phyloP scores from a whole-genome alignment of 495 filamentous ascomycete species.

The Aspergillus taichungensis region DNA sequence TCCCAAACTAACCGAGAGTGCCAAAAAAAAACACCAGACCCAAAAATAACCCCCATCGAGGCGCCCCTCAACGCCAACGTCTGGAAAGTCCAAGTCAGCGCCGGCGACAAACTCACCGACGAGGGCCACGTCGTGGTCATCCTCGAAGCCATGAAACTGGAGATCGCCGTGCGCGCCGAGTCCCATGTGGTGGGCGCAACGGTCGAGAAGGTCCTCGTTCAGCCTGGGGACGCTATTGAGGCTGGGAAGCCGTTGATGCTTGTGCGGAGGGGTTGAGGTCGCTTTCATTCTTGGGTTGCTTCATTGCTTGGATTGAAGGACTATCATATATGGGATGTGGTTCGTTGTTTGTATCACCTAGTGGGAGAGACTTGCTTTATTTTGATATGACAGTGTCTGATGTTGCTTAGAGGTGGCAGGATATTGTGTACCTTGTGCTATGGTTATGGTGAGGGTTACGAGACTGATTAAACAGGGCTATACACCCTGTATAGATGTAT shows the following conservation, averaged over 20 bases:
- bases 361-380: too few relatives aligned
- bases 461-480: too few relatives aligned
- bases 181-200: conserved; percentile 12
- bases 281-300: too few relatives aligned
- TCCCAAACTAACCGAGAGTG: background rate
- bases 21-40: conserved; percentile 24
- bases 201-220: conserved; percentile 34
- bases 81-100: conserved; percentile 46
- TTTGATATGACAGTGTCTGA: too few relatives aligned
- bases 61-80: conserved; percentile 47
- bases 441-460: too few relatives aligned
- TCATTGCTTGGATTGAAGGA: too few relatives aligned
- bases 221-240: conserved; percentile 31
- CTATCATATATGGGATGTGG: too few relatives aligned
- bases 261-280: conserved; percentile 12
- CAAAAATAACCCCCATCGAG: conserved; percentile 32
- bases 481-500: too few relatives aligned
- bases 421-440: too few relatives aligned
- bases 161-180: conserved; percentile 33
- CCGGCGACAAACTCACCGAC: conserved; percentile 25
- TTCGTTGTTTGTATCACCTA: too few relatives aligned
- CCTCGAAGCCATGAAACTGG: conserved; percentile 51
- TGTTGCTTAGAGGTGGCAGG: too few relatives aligned
- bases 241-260: conserved; percentile 30
- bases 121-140: conserved; percentile 29